Percentiles rank a stretch among this genome's conserved stretches.
These are phyloP conservation scores for Phytophthora hibernalis DNA, from an alignment of 352 stramenopile species.

Conservation along the genomic window DNA sequence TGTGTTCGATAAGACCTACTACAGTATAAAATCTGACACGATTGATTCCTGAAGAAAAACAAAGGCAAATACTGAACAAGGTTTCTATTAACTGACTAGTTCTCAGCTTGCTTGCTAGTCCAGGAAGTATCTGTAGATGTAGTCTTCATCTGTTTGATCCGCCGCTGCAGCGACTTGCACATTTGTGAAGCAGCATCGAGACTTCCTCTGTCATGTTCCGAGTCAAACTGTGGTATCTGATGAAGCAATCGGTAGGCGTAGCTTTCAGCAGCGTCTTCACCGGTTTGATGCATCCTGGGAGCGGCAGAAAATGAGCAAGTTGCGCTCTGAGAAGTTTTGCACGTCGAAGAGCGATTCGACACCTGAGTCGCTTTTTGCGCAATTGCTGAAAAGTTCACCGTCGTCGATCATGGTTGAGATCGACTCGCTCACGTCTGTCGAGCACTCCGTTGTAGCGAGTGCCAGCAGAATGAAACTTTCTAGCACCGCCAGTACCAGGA, in stretches of 20 bases:
- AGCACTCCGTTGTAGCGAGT: neutral
- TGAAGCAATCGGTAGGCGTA: neutral
- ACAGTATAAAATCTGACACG: no score
- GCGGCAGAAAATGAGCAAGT: slow-evolving; percentile 22
- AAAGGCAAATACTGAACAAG: neutral
- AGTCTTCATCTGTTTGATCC: neutral
- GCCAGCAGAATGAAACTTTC: neutral
- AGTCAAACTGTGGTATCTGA: neutral
- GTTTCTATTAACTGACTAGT: neutral
- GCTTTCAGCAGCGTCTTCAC: slow-evolving; percentile 1
- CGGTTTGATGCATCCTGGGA: slow-evolving; percentile 8
- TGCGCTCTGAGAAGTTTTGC: slow-evolving; percentile 1
- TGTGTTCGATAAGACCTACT: no score
- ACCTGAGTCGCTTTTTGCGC: neutral
- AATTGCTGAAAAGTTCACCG: slow-evolving; percentile 4
- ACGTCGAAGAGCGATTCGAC: slow-evolving; percentile 16
- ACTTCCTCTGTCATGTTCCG: neutral
- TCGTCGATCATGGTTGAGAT: slow-evolving; percentile 15
- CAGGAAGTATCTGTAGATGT: neutral
- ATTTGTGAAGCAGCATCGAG: neutral
- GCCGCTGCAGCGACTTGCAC: neutral
- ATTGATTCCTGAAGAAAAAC: neutral
- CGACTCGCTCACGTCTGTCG: neutral
- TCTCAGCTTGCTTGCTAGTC: neutral
- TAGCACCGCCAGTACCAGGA: neutral